Evolutionary conservation across 352 stramenopile species (phyloP).

Genomic region (Blastocystis sp.): DNA sequence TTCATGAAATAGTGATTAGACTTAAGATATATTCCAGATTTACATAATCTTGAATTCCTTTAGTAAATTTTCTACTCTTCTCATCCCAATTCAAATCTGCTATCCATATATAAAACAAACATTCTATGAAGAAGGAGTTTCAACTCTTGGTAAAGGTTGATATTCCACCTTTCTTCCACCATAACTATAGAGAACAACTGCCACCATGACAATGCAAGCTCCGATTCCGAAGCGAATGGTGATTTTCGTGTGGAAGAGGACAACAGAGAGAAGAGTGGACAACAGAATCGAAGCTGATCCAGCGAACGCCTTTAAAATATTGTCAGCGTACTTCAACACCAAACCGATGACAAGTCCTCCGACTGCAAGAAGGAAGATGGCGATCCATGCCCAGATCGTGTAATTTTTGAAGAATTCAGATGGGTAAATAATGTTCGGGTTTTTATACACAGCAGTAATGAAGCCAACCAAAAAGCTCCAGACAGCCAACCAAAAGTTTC

Average conservation of each 20-base stretch:
- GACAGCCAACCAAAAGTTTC: constrained; percentile 80
- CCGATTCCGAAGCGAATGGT: constrained; percentile 73
- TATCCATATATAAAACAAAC: neutral
- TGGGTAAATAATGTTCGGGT: constrained; percentile 67
- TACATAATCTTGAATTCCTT: neutral
- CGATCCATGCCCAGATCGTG: constrained; percentile 67
- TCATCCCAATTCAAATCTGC: neutral
- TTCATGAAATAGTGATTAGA: neutral
- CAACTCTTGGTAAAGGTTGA: neutral
- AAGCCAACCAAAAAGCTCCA: constrained; percentile 75
- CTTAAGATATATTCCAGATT: neutral
- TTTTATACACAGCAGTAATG: constrained; percentile 70
- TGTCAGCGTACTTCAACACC: constrained; percentile 86
- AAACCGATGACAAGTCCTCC: constrained; percentile 81
- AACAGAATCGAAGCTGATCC: constrained; percentile 79
- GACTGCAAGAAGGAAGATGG: constrained; percentile 72
- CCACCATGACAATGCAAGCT: constrained; percentile 70
- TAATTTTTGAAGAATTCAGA: constrained; percentile 79
- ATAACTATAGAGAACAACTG: constrained; percentile 68
- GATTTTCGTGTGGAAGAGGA: constrained; percentile 78
- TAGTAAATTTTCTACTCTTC: neutral
- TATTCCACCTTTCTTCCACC: constrained; percentile 14
- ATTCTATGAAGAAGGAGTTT: neutral
- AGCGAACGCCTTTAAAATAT: constrained; percentile 85
- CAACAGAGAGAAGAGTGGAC: constrained; percentile 72